Evolutionary conservation across 2,329 filamentous ascomycete species (phyloP).

Genomic region (Alternaria metachromatica): DNA sequence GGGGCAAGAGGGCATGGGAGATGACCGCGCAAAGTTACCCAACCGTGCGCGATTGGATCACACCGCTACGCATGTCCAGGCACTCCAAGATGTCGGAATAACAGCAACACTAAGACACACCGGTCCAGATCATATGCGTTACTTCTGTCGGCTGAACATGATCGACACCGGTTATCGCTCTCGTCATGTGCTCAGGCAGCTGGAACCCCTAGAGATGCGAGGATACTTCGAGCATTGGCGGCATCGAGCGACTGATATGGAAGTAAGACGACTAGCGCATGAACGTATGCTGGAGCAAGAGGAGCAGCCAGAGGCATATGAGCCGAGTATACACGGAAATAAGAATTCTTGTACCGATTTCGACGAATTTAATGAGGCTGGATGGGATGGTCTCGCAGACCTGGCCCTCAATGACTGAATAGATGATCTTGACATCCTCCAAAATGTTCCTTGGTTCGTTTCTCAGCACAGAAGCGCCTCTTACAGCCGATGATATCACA

Average conservation of each 20-base stretch:
- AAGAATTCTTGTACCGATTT: not conserved
- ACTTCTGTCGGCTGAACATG: not conserved
- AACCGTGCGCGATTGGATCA: not conserved
- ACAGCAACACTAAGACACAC: not conserved
- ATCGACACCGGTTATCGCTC: not conserved
- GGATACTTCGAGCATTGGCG: not conserved
- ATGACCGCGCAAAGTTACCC: not conserved
- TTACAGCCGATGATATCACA: slow-evolving; percentile 25
- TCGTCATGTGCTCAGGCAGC: not conserved
- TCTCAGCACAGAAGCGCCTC: slow-evolving; percentile 35
- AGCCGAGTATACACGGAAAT: not conserved
- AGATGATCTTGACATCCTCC: slow-evolving; percentile 16
- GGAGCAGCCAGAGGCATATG: not conserved
- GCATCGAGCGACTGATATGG: not conserved
- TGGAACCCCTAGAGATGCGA: not conserved
- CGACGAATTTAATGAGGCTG: not conserved
- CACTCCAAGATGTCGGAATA: not conserved
- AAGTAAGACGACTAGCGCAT: not conserved
- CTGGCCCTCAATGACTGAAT: not conserved
- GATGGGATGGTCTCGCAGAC: not conserved
- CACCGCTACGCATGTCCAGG: not conserved
- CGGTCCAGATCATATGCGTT: not conserved
- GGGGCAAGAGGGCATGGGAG: not conserved
- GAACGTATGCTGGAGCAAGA: not conserved
- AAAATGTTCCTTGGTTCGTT: not conserved